Evolutionary conservation across 306 rosid species (phyloP).

Genomic region (Hylodesmum podocarpum): DNA sequence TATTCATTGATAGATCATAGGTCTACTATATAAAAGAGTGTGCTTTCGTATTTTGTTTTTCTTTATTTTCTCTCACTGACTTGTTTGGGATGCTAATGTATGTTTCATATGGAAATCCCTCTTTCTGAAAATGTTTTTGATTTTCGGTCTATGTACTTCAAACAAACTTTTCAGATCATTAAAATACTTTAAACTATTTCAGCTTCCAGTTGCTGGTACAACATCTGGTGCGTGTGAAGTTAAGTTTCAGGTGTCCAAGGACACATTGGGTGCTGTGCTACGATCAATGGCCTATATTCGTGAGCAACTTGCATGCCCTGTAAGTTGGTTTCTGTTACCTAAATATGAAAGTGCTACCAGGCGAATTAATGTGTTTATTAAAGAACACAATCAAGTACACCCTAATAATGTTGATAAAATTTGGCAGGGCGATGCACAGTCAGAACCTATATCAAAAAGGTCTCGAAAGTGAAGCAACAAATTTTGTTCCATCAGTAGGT

Average conservation of each 20-base stretch:
- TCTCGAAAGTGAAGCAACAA: constrained; percentile 51
- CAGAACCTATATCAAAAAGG: constrained; percentile 59
- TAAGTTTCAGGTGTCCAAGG: constrained; percentile 90
- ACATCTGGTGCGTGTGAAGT: constrained; percentile 86
- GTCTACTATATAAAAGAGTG: not conserved
- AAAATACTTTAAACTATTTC: constrained; percentile 31
- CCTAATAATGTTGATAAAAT: not conserved
- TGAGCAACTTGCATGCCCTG: constrained; percentile 79
- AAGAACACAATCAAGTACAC: not conserved
- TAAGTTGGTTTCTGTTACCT: constrained; percentile 48
- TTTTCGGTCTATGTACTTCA: not conserved
- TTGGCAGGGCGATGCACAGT: constrained; percentile 64
- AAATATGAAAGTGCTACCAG: constrained; percentile 4
- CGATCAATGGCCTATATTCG: constrained; percentile 97
- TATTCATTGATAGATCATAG: not conserved
- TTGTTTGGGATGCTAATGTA: not conserved
- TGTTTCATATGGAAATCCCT: not conserved
- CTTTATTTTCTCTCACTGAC: not conserved
- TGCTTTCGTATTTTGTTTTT: not conserved
- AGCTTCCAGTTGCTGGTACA: constrained; percentile 84
- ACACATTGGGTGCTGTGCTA: constrained; percentile 89
- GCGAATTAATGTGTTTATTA: not conserved
- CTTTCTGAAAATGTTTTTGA: constrained; percentile 6
- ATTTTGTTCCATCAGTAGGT: constrained; percentile 22
- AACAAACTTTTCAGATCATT: constrained; percentile 16